Base-by-base conservation (phyloP, 257 asterid species). In the Solanum gracilifrons region DNA sequence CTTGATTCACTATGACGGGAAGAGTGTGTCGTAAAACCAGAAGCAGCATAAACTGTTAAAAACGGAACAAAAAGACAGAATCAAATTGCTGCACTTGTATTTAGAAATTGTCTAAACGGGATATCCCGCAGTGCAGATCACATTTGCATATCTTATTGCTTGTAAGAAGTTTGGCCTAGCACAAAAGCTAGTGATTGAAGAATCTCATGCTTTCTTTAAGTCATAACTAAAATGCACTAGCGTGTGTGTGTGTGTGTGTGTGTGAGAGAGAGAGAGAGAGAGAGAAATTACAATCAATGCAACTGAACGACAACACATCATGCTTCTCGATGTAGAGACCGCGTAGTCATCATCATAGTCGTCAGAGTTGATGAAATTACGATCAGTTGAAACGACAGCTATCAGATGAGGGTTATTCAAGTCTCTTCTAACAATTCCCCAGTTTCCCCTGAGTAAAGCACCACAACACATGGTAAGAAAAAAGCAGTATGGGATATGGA, bases 371-470 rank as follows among this genome's bases (percentile, higher is more conserved):
- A 93, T 88, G 86, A 91, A 88, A 85, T 90, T 88, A 29, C 88
- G 92, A 88, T 94, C 98, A 77, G 95, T 91, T 71, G 99, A 92
- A 64, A 93, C 98, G 94, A 96, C 93, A 77, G 99, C 90, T 83
- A 97, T 91, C 69, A 96, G 91, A 21, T 92, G 98, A 87, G 93
- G 97, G 91, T 94, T 93, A 86, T 92, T 92, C 64, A 91, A 74
- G 87, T 97, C 98, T 84, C 96, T 91, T 88, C 99, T 92, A 27
- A 93, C 88, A 75, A 97, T 95, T 92, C 93, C 98, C 99, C 99
- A 96, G 72, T 94, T 93, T 60, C 99, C 98, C 94, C 99, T 97
- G 94, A 82, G 73, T 82, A 48, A 82, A 90, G 31, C 85, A 89
- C 25, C 48, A 75, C 25, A 36, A n/a, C 35, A 48, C 25, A 37